Evolutionary conservation across 2,329 filamentous ascomycete species (phyloP), one percentile per base, ranked within the genome.

Genomic region (Claviceps sp.): DNA sequence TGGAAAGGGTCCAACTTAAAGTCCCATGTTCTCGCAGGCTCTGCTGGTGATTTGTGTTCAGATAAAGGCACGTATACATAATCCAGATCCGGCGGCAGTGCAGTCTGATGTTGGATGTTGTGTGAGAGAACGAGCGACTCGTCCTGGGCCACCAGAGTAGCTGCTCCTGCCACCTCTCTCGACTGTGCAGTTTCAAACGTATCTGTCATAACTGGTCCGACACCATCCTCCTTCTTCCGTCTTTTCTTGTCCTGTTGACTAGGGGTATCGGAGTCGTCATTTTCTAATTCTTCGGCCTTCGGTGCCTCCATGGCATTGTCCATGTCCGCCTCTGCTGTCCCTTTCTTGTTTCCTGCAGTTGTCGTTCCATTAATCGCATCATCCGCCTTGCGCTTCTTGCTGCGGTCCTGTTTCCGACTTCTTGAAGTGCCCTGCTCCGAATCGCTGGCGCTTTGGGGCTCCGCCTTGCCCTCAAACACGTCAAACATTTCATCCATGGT

Each of bases 1-100:
- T 98, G 93, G 76, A 98, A 98, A 49, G 93, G 93, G 74, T 98
- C 93, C 54, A 98, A 82, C 53, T 87, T 87, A 72, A 98, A 98
- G 9, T 83, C 79, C 76, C 86, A 98, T 37, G 76, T 81, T 57
- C 87, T 80, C 20, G 93, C 93, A 1, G 93, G 93, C 57, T 87
- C 82, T 53, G 84, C 85, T 11, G 91, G 89, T n/a, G 89, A 75
- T 67, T 89, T 89, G 75, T 98, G 93, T 69, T 95, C 79, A 22
- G 89, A 94, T 50, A 98, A 87, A n/a, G 91, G 91, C 18, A 95
- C 77, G 65, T 95, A 96, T 66, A 90, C 85, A 72, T 95, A 95
- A 70, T 94, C 88, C 52, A 94, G 87, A 65, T 95, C 88, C 9
- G 91, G 90, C 2, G 93, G 93, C 20, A 98, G 76, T 13, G 93